phyloP scores from a whole-genome alignment of 176 grass and related monocot genomes.

The Panicum miliaceum region DNA sequence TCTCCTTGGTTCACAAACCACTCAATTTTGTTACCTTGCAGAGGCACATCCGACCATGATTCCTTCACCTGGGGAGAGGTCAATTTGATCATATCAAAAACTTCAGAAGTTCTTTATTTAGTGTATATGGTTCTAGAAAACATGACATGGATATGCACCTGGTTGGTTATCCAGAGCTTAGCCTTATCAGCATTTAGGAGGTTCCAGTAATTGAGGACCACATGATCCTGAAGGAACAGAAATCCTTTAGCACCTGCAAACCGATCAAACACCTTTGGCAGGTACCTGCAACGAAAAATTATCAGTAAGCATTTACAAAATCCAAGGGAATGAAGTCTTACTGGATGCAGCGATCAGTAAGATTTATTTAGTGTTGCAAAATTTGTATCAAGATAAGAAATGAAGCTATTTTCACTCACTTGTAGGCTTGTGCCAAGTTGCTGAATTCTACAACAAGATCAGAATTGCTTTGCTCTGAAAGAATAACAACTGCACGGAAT shows the following conservation, averaged over 20 bases:
- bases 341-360: conserved; percentile 5
- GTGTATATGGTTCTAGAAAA: background rate
- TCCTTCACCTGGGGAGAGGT: conserved; percentile 57
- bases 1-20: conserved; percentile 80
- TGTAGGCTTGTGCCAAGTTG: conserved; percentile 70
- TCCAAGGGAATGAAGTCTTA: conserved; percentile 8
- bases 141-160: conserved; percentile 52
- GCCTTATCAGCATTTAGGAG: conserved; percentile 78
- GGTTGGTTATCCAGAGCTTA: conserved; percentile 92
- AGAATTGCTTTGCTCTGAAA: conserved; percentile 63
- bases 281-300: conserved; percentile 55
- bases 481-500: conserved; percentile 82
- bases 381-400: conserved; percentile 8
- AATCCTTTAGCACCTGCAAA: conserved; percentile 88
- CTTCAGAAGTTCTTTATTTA: background rate
- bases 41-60: conserved; percentile 66
- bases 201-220: conserved; percentile 96
- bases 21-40: conserved; percentile 47
- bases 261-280: conserved; percentile 81
- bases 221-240: conserved; percentile 86
- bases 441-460: conserved; percentile 76
- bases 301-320: background rate
- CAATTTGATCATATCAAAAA: conserved; percentile 23
- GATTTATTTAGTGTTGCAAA: background rate
- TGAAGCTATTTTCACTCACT: conserved; percentile 65